Conservation (phyloP, 208 protist genomes). For the Leishmania guyanensis region DNA sequence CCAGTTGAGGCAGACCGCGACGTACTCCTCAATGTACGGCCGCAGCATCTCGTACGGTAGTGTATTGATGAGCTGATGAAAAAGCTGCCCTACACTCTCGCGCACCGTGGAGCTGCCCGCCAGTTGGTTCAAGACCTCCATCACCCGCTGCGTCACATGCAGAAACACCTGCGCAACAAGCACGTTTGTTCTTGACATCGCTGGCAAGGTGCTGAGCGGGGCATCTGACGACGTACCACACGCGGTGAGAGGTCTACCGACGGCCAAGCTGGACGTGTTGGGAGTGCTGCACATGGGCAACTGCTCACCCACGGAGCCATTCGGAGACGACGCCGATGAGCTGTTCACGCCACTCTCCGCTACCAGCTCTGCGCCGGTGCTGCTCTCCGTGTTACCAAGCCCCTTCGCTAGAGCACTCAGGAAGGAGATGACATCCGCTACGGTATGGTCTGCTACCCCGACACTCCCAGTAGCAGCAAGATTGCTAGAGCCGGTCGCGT, state of each 20-base stretch:
- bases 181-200: constrained; percentile 7
- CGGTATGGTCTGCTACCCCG: constrained; percentile 21
- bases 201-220: neutral
- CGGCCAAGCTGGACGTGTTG: constrained; percentile 2
- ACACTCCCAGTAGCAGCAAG: neutral
- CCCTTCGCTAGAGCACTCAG: constrained; percentile 58
- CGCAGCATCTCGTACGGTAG: constrained; percentile 56
- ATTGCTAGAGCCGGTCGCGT: neutral
- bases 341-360: neutral
- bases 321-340: neutral
- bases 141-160: constrained; percentile 43
- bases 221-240: neutral
- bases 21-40: constrained; percentile 46
- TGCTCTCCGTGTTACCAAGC: constrained; percentile 4
- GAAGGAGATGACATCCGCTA: constrained; percentile 60
- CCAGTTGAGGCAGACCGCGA: constrained; percentile 45
- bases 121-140: constrained; percentile 38
- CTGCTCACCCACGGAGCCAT: neutral
- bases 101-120: constrained; percentile 43
- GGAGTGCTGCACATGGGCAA: constrained; percentile 9
- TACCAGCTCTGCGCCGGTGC: neutral
- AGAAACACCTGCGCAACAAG: constrained; percentile 44
- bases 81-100: constrained; percentile 56
- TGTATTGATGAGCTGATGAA: constrained; percentile 68
- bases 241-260: neutral